Conservation (phyloP, 2,329 filamentous ascomycete genomes). For the Nectriaceae sp. region DNA sequence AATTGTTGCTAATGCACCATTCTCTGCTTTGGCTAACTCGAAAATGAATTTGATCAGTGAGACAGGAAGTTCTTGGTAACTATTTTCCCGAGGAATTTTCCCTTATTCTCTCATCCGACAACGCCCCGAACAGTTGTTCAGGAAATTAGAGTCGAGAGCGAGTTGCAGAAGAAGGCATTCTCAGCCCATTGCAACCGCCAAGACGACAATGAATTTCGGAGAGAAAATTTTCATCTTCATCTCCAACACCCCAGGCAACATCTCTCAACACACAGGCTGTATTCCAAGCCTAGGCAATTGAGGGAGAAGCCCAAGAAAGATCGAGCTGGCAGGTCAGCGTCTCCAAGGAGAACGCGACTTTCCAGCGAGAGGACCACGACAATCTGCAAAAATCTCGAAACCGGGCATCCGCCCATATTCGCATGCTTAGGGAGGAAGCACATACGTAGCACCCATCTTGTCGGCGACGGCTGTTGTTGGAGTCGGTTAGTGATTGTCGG, state of each 20-base stretch:
- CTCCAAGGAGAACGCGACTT: conserved; percentile 32
- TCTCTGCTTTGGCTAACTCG: conserved; percentile 88
- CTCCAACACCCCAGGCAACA: conserved; percentile 73
- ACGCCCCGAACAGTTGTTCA: conserved; percentile 60
- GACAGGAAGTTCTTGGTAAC: conserved; percentile 30
- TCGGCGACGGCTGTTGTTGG: conserved; percentile 39
- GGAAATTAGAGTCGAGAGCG: conserved; percentile 40
- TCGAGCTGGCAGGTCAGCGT: conserved; percentile 70
- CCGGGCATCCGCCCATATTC: conserved; percentile 44
- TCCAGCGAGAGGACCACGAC: conserved; percentile 85
- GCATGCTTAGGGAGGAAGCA: conserved; percentile 41
- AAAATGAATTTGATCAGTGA: conserved; percentile 81
- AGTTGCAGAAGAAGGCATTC: conserved; percentile 23
- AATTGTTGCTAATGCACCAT: conserved; percentile 87
- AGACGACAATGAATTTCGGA: conserved; percentile 73
- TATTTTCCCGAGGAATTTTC: background rate
- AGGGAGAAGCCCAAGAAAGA: conserved; percentile 68
- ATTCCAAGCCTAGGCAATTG: conserved; percentile 47
- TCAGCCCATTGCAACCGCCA: conserved; percentile 23
- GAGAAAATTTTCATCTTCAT: conserved; percentile 70
- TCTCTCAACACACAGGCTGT: conserved; percentile 58
- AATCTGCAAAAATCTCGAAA: conserved; percentile 64
- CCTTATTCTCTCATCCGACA: conserved; percentile 69
- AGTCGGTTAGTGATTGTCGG: conserved; percentile 42
- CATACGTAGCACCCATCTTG: conserved; percentile 58